Evolutionary conservation across 768 basidiomycete species (phyloP), one percentile per base, ranked within the genome.

Genomic region (Amanita thiersii): DNA sequence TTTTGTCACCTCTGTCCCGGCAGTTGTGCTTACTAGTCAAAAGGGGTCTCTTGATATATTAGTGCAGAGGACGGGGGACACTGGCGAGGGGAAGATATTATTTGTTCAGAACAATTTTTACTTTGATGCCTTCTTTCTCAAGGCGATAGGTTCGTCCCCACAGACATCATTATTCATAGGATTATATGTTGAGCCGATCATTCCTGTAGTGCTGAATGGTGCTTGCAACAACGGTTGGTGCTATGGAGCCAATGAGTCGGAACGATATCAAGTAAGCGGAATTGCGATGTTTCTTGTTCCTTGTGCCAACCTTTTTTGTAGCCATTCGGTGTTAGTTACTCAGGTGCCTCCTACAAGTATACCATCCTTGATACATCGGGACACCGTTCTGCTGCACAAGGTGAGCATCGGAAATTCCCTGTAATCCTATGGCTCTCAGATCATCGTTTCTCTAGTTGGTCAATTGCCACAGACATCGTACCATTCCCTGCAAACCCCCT

Each of bases 71-170:
- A 78, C 80, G 0, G 91, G 90, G 1, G 62, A 64, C 3, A 76
- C 79, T 39, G 73, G 74, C 2, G 52, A 59, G 32, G 82, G 83
- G 10, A 77, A 72, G 29, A 63, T 88, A 12, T 54, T 77, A 3
- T 94, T 99, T 55, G 67, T 99, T 36, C 91, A 94, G 62, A 99
- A 99, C 55, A 98, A 97, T 59, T 88, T 93, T 54, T 98, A 94
- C 54, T 92, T 92, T 55, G 96, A 99, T 50, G 94, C 96, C 0
- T 99, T 99, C 69, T 99, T 98, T 75, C 70, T 98, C 39, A 97
- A 97, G 56, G 90, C 96, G 2, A 86, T 92, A 31, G 84, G 93
- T 94, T 31, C 32, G 79, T 62, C 17, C 7, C 40, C 29, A 28
- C 24, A 17, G 25, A n/a, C 25, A 31, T 23, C 3, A 5, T 10